phyloP scores from a whole-genome alignment of 371 early-diverging fungal genomes.

The Mucor ambiguus region DNA sequence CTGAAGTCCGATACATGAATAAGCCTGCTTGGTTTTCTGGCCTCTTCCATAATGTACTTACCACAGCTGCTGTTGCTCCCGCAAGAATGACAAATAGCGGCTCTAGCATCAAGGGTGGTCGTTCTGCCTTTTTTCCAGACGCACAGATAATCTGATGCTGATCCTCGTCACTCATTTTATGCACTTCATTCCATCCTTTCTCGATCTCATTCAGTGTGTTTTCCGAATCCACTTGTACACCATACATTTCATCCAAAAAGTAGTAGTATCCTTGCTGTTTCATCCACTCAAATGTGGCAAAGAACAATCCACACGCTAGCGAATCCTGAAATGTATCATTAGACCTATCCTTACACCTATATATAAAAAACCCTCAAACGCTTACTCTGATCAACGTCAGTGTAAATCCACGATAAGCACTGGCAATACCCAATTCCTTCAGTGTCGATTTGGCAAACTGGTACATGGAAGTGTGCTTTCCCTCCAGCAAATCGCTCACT shows the following conservation, averaged over 20 bases:
- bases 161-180: conserved; percentile 20
- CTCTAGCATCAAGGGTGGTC: conserved; percentile 61
- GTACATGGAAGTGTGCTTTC: conserved; percentile 73
- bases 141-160: conserved; percentile 9
- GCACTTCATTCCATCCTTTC: conserved; percentile 27
- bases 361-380: neutral
- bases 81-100: conserved; percentile 73
- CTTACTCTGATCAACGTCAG: conserved; percentile 66
- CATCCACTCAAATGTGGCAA: conserved; percentile 78
- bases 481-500: conserved; percentile 73
- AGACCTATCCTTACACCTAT: neutral
- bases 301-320: conserved; percentile 73
- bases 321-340: conserved; percentile 56
- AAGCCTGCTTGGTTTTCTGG: neutral
- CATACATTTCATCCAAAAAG: conserved; percentile 61
- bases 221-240: conserved; percentile 50
- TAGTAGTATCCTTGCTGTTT: conserved; percentile 71
- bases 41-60: conserved; percentile 11
- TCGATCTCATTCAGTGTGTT: conserved; percentile 37
- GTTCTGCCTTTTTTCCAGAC: conserved; percentile 20
- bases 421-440: conserved; percentile 61
- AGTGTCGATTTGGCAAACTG: conserved; percentile 66
- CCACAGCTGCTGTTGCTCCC: conserved; percentile 72
- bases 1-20: conserved; percentile 15
- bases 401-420: conserved; percentile 73